Conservation (phyloP, 108 stramenopile genomes). For the Cyclostephanos invisitatus region DNA sequence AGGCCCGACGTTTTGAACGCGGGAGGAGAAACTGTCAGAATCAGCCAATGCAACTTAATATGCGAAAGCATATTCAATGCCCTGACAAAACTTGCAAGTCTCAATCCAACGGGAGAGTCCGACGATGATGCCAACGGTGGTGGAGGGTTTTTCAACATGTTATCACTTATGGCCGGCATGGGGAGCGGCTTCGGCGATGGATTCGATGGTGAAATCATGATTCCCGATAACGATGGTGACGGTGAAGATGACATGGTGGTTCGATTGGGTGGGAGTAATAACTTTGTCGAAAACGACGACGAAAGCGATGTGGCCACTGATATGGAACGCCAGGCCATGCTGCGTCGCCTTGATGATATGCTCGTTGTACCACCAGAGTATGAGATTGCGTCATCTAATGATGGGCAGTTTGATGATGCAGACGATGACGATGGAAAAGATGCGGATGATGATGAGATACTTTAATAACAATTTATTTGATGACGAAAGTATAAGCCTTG, state of each 20-base stretch:
- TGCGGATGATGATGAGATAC: conserved; percentile 39
- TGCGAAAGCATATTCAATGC: conserved; percentile 66
- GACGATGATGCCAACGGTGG: conserved; percentile 49
- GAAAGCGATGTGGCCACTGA: conserved; percentile 19
- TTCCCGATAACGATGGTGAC: conserved; percentile 13
- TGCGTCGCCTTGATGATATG: conserved; percentile 32
- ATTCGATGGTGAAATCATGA: conserved; percentile 24
- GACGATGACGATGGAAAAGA: conserved; percentile 19
- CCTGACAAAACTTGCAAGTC: conserved; percentile 62
- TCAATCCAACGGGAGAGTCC: conserved; percentile 58
- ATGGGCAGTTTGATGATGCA: conserved; percentile 74
- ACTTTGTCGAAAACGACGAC: conserved; percentile 35
- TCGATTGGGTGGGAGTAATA: conserved; percentile 36
- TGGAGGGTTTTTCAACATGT: conserved; percentile 43
- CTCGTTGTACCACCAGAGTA: conserved; percentile 70
- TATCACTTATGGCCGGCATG: conserved; percentile 51
- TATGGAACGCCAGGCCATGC: conserved; percentile 25
- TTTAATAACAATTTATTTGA: conserved; percentile 17
- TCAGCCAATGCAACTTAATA: conserved; percentile 18
- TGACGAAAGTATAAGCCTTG: too few relatives aligned
- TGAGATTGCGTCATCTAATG: conserved; percentile 43
- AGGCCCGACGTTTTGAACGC: conserved; percentile 19
- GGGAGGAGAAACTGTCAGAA: conserved; percentile 5
- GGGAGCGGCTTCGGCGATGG: conserved; percentile 21
- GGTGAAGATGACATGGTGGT: conserved; percentile 41